Percentiles rank a stretch among this genome's conserved stretches.
Conservation (phyloP, 2,329 filamentous ascomycete genomes). For the Kalaharituber pfeilii region DNA sequence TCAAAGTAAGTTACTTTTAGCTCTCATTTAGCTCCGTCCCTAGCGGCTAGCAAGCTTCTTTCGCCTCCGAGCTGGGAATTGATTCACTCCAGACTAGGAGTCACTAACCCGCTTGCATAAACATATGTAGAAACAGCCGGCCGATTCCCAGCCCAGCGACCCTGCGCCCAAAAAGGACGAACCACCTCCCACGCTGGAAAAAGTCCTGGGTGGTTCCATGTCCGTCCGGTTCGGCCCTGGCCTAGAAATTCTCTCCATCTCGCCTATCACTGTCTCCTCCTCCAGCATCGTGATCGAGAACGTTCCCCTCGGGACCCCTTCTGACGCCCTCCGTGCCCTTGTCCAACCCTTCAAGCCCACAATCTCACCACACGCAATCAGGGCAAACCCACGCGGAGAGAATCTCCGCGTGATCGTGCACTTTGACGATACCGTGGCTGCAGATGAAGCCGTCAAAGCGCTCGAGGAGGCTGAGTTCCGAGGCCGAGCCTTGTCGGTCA, state of each 20-base stretch:
- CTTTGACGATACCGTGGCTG: constrained; percentile 1
- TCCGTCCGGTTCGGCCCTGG: constrained; percentile 1
- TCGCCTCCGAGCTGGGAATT: neutral
- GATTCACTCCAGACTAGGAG: neutral
- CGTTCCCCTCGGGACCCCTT: neutral
- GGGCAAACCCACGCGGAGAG: constrained; percentile 4
- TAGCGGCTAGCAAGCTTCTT: no score
- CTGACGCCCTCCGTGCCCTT: constrained; percentile 5
- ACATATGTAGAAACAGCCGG: neutral
- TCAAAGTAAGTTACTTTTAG: no score
- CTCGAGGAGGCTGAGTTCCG: constrained; percentile 4
- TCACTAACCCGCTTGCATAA: neutral
- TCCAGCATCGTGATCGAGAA: neutral
- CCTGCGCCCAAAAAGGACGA: neutral
- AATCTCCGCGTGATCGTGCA: constrained; percentile 10
- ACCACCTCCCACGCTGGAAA: neutral
- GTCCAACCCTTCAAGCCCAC: constrained; percentile 3
- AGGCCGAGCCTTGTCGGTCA: neutral
- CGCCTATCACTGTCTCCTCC: neutral
- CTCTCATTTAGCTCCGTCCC: no score
- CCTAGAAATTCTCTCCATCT: neutral
- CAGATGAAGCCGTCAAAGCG: constrained; percentile 6
- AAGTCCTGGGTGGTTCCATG: neutral
- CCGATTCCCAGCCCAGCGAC: neutral
- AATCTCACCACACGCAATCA: constrained; percentile 6